Percentiles rank a stretch among this genome's conserved stretches.
phyloP scores from a whole-genome alignment of 2,329 filamentous ascomycete species.

The Sphaceloma murrayae region DNA sequence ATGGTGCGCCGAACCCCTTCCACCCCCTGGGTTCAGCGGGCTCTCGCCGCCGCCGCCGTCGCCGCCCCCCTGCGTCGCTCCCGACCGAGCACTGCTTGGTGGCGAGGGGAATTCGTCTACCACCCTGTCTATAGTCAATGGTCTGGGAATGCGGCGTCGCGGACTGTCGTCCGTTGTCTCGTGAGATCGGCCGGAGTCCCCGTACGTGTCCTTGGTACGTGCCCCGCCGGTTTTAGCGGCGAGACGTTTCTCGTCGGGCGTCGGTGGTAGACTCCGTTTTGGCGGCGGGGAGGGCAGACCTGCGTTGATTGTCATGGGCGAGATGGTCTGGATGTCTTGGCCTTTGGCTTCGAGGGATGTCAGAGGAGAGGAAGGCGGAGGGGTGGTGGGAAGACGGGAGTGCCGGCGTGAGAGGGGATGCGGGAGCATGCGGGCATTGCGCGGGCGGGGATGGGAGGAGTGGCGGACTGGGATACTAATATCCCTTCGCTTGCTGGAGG shows the following conservation, averaged over 20 bases:
- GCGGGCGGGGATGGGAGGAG: background rate
- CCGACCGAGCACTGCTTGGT: background rate
- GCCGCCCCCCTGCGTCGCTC: background rate
- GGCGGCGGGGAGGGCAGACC: slow-evolving; percentile 29
- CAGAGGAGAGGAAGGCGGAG: background rate
- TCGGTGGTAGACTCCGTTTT: slow-evolving; percentile 27
- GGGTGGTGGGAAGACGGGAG: background rate
- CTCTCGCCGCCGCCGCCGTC: background rate
- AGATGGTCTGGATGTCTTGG: slow-evolving; percentile 5
- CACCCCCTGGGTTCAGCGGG: background rate
- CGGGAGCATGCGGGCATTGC: background rate
- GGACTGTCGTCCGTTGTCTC: background rate
- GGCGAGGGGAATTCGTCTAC: slow-evolving; percentile 3
- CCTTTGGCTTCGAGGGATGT: background rate
- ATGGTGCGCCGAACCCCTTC: background rate
- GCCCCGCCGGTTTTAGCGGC: background rate
- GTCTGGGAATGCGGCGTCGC: slow-evolving; percentile 15
- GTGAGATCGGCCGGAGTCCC: too few species aligned
- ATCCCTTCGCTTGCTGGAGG: background rate
- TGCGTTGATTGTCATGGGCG: slow-evolving; percentile 7
- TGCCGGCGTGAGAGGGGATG: background rate
- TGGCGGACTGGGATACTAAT: background rate
- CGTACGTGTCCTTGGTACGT: too few species aligned
- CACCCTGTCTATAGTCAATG: slow-evolving; percentile 7
- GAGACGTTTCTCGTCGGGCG: slow-evolving; percentile 19